These are phyloP conservation scores for Ophiosphaerella korrae DNA, from an alignment of 2,329 filamentous ascomycete species.

Conservation along the genomic window DNA sequence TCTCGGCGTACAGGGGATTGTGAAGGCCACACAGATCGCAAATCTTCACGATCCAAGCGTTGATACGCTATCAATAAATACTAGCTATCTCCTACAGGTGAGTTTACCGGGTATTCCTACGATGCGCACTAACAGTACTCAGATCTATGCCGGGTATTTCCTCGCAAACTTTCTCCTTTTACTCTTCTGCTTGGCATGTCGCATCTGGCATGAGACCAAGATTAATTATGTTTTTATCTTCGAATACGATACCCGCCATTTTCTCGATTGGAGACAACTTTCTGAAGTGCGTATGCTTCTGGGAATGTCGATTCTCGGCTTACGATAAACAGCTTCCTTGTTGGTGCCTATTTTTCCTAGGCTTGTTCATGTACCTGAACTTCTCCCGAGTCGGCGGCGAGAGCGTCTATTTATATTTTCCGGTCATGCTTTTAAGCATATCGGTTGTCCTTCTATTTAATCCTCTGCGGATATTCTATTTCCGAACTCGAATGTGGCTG, in stretches of 20 bases:
- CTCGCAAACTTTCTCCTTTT: constrained; percentile 78
- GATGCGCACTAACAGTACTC: constrained; percentile 26
- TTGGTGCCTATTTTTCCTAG: constrained; percentile 76
- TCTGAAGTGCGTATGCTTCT: constrained; percentile 61
- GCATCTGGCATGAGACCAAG: constrained; percentile 79
- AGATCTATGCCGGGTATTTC: constrained; percentile 94
- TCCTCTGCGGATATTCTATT: constrained; percentile 74
- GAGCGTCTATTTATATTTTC: constrained; percentile 81
- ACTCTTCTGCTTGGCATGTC: constrained; percentile 85
- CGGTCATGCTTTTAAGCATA: constrained; percentile 75
- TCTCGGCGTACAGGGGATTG: constrained; percentile 51
- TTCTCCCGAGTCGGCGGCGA: constrained; percentile 72
- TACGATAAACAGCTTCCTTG: constrained; percentile 68
- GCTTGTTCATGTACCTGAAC: constrained; percentile 86
- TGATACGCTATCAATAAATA: constrained; percentile 33
- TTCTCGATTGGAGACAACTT: constrained; percentile 87
- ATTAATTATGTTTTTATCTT: constrained; percentile 98
- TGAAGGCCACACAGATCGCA: constrained; percentile 44
- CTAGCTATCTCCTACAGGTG: constrained; percentile 66
- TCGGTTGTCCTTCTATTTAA: constrained; percentile 73
- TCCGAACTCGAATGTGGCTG: constrained; percentile 82
- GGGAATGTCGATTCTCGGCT: background rate
- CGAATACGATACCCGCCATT: constrained; percentile 86
- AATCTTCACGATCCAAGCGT: constrained; percentile 25
- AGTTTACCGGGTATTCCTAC: constrained; percentile 60